Percentiles rank a stretch among this genome's conserved stretches.
phyloP scores from a whole-genome alignment of 495 filamentous ascomycete species.

The Annulohypoxylon nitens region DNA sequence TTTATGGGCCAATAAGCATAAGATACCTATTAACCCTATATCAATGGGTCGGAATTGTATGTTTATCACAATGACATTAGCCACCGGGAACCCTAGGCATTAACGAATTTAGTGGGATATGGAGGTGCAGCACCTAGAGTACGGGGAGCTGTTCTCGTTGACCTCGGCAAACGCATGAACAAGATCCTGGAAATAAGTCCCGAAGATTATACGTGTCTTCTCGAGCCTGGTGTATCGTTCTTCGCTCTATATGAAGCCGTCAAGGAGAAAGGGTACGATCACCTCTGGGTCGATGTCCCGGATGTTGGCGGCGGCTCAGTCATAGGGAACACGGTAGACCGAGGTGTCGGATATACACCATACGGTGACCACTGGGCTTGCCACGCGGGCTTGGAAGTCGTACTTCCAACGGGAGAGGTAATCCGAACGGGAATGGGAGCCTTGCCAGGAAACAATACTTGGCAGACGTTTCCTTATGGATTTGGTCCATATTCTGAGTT shows the following conservation, averaged over 20 bases:
- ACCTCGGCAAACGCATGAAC: conserved; percentile 67
- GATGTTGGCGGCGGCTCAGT: conserved; percentile 66
- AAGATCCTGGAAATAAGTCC: conserved; percentile 65
- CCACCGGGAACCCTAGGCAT: neutral
- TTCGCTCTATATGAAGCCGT: conserved; percentile 63
- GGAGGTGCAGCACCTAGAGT: conserved; percentile 69
- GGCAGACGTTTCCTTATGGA: conserved; percentile 64
- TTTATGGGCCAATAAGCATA: conserved; percentile 60
- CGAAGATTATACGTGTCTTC: conserved; percentile 62
- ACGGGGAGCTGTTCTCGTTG: conserved; percentile 64
- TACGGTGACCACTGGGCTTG: conserved; percentile 52
- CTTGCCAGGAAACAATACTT: conserved; percentile 57
- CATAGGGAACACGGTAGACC: conserved; percentile 65
- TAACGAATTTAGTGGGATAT: conserved; percentile 57
- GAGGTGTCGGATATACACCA: conserved; percentile 67
- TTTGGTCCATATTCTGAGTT: conserved; percentile 69
- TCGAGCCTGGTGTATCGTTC: conserved; percentile 67
- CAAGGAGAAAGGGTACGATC: conserved; percentile 47
- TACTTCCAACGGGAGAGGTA: conserved; percentile 66
- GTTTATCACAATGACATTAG: neutral
- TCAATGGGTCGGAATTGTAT: conserved; percentile 66
- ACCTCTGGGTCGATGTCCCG: conserved; percentile 54
- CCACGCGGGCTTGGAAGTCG: conserved; percentile 66
- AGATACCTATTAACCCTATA: conserved; percentile 66
- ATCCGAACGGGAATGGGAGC: conserved; percentile 69